Percentiles rank a stretch among this genome's conserved stretches.
Evolutionary conservation across 202 grass and related monocot species (phyloP).

Genomic region (Dendrocalamus latiflorus): DNA sequence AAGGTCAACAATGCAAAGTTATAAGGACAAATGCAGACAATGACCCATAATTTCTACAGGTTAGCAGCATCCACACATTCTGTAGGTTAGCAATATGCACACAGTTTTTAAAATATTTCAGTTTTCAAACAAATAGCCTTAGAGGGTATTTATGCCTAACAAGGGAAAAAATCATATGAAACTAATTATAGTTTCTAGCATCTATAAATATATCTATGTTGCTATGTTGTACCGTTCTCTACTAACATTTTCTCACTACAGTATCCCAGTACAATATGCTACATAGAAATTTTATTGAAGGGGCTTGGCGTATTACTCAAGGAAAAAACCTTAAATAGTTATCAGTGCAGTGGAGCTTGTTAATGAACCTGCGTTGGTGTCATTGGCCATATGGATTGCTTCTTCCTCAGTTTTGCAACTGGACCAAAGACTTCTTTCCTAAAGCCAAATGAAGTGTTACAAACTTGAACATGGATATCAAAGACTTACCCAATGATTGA

Average conservation of each 20-base stretch:
- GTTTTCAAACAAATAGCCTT: neutral
- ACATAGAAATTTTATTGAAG: neutral
- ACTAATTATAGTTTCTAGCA: neutral
- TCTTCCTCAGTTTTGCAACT: no score
- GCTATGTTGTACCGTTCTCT: neutral
- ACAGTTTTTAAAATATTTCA: neutral
- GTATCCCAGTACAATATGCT: neutral
- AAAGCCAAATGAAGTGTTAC: no score
- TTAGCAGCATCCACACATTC: no score
- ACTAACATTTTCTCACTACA: neutral
- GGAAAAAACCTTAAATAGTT: neutral
- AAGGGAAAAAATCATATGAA: neutral
- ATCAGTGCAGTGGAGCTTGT: no score
- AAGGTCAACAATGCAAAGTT: neutral
- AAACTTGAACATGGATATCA: no score
- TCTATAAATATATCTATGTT: neutral
- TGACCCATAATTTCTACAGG: constrained; percentile 1
- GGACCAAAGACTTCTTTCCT: no score
- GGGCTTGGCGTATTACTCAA: neutral
- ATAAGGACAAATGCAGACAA: neutral
- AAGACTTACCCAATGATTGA: no score
- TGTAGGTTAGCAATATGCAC: neutral
- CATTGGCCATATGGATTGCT: no score
- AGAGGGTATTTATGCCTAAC: neutral
- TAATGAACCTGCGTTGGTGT: no score